Evolutionary conservation across 768 basidiomycete genomes (phyloP), one percentile per base, ranked within the genome.

Genomic region (Pluteus cervinus): DNA sequence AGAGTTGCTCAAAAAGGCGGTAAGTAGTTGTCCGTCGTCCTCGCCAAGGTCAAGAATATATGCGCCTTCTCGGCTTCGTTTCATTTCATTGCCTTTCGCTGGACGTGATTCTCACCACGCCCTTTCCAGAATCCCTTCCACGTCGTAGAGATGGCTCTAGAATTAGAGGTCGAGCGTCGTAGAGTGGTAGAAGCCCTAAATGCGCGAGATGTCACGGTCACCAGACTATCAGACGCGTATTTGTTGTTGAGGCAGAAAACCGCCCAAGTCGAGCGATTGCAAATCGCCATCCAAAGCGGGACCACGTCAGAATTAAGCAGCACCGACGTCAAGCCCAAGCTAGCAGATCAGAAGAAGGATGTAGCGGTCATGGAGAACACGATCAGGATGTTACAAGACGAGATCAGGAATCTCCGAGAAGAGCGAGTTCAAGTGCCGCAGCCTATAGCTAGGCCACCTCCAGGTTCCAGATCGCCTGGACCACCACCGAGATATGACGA

Each of bases 161-260:
- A 76, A 40, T 58, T 78, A 14, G 69, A 76, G 43, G 56, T 69
- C 23, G 77, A 81, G 44, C 66, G 63, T 26, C 39, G 69, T 33
- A 69, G 70, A 33, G 70, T 77, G 1, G 55, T 54, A 15, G 81
- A 85, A 48, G 79, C 77, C 2, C 53, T 79, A 36, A 61, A 58
- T 18, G 83, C 82, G 21, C 75, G 83, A 26, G 83, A 86, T 49
- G 69, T 66, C 21, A 73, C 69, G 11, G 71, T 81, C 2, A 57
- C 70, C 28, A 73, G 73, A 21, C 68, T 86, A 9, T 63, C 71
- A 22, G 70, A 76, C 31, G 79, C 79, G 7, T 81, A 76, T 49
- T 52, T 60, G 10, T 76, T 77, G 1, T 61, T 85, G 46, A 69
- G 70, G n/a, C 69, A 79, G 51, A 83, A 84, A 56, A 65, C 69